These are phyloP conservation scores for Zygosaccharomyces siamensis DNA, from an alignment of 805 yeast species.

Conservation along the genomic window DNA sequence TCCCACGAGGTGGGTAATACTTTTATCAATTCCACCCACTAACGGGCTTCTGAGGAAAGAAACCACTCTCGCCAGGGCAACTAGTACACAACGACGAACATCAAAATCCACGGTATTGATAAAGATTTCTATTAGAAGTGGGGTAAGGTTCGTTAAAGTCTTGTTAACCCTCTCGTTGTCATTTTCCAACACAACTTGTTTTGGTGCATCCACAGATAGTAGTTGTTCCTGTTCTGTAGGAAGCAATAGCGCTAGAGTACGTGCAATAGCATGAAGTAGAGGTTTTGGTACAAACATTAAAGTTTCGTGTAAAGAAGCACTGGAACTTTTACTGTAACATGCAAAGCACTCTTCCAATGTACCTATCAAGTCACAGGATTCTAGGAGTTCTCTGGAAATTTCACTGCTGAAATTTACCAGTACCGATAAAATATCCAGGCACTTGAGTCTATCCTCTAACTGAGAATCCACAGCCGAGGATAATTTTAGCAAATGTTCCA, in stretches of 20 bases:
- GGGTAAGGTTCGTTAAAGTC: slow-evolving; percentile 47
- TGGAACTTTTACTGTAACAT: slow-evolving; percentile 41
- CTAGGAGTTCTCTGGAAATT: slow-evolving; percentile 43
- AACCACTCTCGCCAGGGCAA: slow-evolving; percentile 50
- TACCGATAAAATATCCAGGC: slow-evolving; percentile 41
- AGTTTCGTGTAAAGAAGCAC: slow-evolving; percentile 54
- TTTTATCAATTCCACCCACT: slow-evolving; percentile 33
- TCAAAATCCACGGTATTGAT: slow-evolving; percentile 68
- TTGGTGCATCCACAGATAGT: slow-evolving; percentile 27
- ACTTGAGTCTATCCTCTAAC: slow-evolving; percentile 31
- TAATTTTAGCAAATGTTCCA: slow-evolving; percentile 33
- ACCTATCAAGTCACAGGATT: slow-evolving; percentile 45
- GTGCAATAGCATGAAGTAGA: slow-evolving; percentile 49
- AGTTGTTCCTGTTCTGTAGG: slow-evolving; percentile 41
- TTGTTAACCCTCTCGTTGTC: slow-evolving; percentile 24
- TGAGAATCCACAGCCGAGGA: slow-evolving; percentile 31
- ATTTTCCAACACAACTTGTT: slow-evolving; percentile 23
- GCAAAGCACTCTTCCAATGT: slow-evolving; percentile 47
- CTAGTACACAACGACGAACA: slow-evolving; percentile 52
- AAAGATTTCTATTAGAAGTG: slow-evolving; percentile 56
- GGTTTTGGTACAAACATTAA: slow-evolving; percentile 71
- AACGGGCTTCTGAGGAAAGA: slow-evolving; percentile 36
- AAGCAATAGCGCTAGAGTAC: slow-evolving; percentile 51
- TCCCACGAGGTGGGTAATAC: slow-evolving; percentile 48
- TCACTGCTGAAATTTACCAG: slow-evolving; percentile 41